Percentiles rank a stretch among this genome's conserved stretches.
Conservation (phyloP, 345 rosid genomes). For the Pistacia atlantica region DNA sequence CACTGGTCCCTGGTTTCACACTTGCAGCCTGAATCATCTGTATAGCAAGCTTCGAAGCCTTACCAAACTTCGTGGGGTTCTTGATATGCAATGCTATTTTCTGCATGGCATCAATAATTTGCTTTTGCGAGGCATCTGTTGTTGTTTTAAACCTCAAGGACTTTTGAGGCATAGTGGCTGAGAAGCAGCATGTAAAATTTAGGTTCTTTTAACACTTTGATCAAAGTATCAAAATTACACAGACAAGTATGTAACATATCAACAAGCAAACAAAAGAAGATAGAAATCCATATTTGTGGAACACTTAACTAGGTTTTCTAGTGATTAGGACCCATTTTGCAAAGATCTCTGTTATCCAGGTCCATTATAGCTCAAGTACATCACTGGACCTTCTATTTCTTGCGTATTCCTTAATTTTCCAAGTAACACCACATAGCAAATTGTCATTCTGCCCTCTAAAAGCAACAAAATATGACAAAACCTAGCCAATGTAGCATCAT, state of each 20-base stretch:
- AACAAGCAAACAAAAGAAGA: not conserved
- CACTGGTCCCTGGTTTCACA: slow-evolving; percentile 77
- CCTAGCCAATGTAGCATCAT: not conserved
- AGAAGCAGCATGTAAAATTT: slow-evolving; percentile 8
- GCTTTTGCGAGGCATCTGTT: slow-evolving; percentile 81
- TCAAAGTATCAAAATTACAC: too few relatives aligned
- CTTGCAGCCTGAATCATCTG: slow-evolving; percentile 90
- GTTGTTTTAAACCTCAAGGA: slow-evolving; percentile 87
- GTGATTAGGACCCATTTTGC: not conserved
- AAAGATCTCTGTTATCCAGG: not conserved
- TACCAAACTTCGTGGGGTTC: slow-evolving; percentile 72
- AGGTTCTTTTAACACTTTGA: slow-evolving; percentile 1
- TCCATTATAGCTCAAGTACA: not conserved
- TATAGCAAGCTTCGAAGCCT: slow-evolving; percentile 91
- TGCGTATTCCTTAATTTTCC: not conserved
- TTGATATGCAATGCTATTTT: slow-evolving; percentile 87
- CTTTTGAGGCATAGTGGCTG: slow-evolving; percentile 47
- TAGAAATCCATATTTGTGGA: not conserved
- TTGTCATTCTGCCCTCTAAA: not conserved
- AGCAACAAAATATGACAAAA: not conserved
- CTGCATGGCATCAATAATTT: slow-evolving; percentile 89
- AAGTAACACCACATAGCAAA: not conserved
- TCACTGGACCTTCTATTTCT: not conserved
- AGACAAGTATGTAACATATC: not conserved
- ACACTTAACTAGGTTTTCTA: not conserved